phyloP scores from a whole-genome alignment of 768 basidiomycete species.

The Suillus americanus region DNA sequence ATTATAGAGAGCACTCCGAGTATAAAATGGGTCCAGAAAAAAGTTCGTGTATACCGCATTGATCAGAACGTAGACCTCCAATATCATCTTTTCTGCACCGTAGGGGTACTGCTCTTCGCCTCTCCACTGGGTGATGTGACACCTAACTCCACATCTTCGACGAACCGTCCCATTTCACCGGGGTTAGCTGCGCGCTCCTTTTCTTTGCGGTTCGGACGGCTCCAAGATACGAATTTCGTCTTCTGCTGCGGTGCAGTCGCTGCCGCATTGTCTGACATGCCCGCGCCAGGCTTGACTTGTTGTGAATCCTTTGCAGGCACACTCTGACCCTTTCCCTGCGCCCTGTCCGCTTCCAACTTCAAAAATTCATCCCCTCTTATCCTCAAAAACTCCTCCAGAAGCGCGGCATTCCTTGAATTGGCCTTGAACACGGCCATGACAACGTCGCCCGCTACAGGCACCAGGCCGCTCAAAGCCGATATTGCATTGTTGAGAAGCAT shows the following conservation, averaged over 20 bases:
- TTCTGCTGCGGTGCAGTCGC: conserved; percentile 28
- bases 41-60: neutral
- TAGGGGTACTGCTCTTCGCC: neutral
- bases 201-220: conserved; percentile 15
- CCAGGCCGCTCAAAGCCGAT: conserved; percentile 60
- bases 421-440: conserved; percentile 78
- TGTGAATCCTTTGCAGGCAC: conserved; percentile 35
- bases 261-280: conserved; percentile 35
- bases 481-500: conserved; percentile 82
- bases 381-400: conserved; percentile 83
- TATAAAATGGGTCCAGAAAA: neutral
- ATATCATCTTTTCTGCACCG: neutral
- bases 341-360: conserved; percentile 42
- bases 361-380: conserved; percentile 75
- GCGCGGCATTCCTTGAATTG: conserved; percentile 84
- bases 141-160: conserved; percentile 34
- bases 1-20: neutral
- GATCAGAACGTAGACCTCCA: neutral
- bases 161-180: conserved; percentile 36
- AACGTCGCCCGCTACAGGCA: conserved; percentile 79
- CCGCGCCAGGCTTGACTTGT: conserved; percentile 57
- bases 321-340: conserved; percentile 22
- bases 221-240: conserved; percentile 11
- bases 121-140: neutral
- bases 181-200: conserved; percentile 22